phyloP scores from a whole-genome alignment of 495 filamentous ascomycete species.

The Lophiostoma macrostomum region DNA sequence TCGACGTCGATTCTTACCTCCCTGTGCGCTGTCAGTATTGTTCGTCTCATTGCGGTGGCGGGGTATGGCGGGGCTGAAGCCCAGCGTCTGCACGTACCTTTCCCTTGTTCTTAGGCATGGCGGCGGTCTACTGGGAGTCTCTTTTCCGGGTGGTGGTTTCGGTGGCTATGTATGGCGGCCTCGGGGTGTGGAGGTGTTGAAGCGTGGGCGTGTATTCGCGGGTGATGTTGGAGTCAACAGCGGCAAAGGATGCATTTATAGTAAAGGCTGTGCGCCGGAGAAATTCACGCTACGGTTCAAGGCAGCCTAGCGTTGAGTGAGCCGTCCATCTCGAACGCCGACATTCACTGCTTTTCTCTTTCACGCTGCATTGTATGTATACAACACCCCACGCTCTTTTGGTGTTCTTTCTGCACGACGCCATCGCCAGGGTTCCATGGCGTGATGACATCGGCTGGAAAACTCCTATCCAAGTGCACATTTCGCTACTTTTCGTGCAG shows the following conservation, averaged over 20 bases:
- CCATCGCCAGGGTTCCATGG: neutral
- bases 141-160: neutral
- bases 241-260: neutral
- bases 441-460: neutral
- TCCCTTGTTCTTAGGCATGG: conserved; percentile 98
- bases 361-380: too few species aligned
- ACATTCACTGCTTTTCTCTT: too few species aligned
- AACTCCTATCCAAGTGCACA: neutral
- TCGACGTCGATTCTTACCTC: conserved; percentile 96
- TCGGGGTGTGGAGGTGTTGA: neutral
- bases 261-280: neutral
- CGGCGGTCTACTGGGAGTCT: conserved; percentile 35
- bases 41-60: neutral
- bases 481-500: neutral
- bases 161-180: neutral
- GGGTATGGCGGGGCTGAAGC: conserved; percentile 17
- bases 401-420: neutral
- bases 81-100: conserved; percentile 61
- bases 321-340: neutral
- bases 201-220: neutral
- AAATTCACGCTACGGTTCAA: too few species aligned
- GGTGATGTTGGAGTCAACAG: neutral
- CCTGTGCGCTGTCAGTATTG: conserved; percentile 52
- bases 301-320: too few species aligned
- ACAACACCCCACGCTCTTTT: too few species aligned